Percentiles rank a stretch among this genome's conserved stretches.
These are phyloP conservation scores for Saposhnikovia divaricata DNA, from an alignment of 129 eudicot genomes.

Conservation along the genomic window DNA sequence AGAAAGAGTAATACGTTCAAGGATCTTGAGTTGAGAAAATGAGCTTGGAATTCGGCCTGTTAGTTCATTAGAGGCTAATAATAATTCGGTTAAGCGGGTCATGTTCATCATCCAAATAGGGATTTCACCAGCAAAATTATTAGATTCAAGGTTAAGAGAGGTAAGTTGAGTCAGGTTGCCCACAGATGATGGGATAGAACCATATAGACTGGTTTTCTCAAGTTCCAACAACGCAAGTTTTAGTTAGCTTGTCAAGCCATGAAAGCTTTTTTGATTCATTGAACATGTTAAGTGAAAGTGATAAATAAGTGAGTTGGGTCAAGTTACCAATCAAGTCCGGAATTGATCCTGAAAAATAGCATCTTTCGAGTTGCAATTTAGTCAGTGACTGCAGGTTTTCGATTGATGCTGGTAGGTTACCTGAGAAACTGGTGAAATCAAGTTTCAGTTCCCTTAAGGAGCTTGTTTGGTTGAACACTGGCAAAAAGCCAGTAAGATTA, in stretches of 20 bases:
- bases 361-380: accelerated
- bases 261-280: not conserved
- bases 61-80: too few species aligned
- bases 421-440: constrained; percentile 9
- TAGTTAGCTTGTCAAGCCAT: constrained; percentile 21
- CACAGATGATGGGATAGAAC: too few species aligned
- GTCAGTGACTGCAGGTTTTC: constrained; percentile 11
- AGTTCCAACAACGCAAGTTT: not conserved
- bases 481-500: constrained; percentile 20
- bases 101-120: too few species aligned
- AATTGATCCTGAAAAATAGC: constrained; percentile 18
- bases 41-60: too few species aligned
- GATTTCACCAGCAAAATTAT: too few species aligned
- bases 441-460: constrained; percentile 4
- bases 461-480: constrained; percentile 15
- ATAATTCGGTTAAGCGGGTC: too few species aligned
- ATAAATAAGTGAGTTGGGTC: constrained; percentile 19
- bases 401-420: constrained; percentile 21
- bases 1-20: too few species aligned
- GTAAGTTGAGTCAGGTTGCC: too few species aligned
- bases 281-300: not conserved
- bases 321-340: constrained; percentile 25
- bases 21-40: too few species aligned
- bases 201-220: too few species aligned
- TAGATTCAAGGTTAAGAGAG: too few species aligned